These are phyloP conservation scores for Circinella umbellata DNA, from an alignment of 371 early-diverging fungal genomes.

Conservation along the genomic window DNA sequence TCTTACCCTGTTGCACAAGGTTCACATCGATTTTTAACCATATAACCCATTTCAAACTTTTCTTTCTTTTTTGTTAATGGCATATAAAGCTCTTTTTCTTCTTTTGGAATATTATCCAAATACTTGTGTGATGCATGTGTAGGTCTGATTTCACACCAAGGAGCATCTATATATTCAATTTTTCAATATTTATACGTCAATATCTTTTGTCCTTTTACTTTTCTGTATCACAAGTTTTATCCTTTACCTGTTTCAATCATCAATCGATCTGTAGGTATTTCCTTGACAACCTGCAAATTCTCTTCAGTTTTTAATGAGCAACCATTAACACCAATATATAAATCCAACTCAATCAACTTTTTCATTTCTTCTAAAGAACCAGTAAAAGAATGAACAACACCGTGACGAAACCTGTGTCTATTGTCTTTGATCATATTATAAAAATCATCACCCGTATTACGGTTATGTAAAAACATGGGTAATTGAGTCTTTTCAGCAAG, in stretches of 20 bases:
- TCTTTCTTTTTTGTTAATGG: constrained; percentile 74
- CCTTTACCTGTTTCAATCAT: constrained; percentile 87
- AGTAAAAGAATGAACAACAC: constrained; percentile 96
- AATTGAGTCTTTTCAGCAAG: constrained; percentile 76
- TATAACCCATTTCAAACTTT: constrained; percentile 68
- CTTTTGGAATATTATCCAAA: constrained; percentile 39
- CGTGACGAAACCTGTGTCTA: constrained; percentile 69
- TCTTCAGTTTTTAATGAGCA: constrained; percentile 93
- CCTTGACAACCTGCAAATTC: constrained; percentile 77
- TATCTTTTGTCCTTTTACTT: too few relatives aligned
- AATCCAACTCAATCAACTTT: constrained; percentile 71
- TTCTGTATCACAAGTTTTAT: too few relatives aligned
- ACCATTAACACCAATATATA: constrained; percentile 98
- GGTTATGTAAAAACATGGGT: constrained; percentile 90
- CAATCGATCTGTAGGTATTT: constrained; percentile 84
- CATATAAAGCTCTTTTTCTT: constrained; percentile 40
- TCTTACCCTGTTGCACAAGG: constrained; percentile 78
- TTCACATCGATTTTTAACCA: constrained; percentile 90
- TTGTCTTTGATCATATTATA: constrained; percentile 61
- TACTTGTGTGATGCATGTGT: constrained; percentile 83
- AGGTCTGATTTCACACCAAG: constrained; percentile 94
- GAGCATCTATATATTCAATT: constrained; percentile 71
- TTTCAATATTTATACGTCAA: not conserved
- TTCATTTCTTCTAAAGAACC: constrained; percentile 83
- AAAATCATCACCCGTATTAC: constrained; percentile 78